A percentile compares a stretch with the other conserved stretches of the same genome.
phyloP scores from a whole-genome alignment of 108 stramenopile species.

The Aureococcus anophagefferens region DNA sequence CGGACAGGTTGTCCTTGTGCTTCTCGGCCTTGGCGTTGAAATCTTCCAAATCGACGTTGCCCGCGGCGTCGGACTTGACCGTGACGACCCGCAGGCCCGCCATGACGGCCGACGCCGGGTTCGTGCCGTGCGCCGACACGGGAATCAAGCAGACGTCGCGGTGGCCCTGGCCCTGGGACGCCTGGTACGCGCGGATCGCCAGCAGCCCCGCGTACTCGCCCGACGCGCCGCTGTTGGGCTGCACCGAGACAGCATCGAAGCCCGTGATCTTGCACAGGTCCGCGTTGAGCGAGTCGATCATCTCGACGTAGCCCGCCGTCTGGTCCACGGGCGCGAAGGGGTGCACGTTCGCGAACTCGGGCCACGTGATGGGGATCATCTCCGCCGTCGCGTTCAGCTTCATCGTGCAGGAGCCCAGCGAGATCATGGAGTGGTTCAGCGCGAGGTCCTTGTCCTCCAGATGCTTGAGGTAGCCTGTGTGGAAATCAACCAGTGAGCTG shows the following conservation, averaged over 20 bases:
- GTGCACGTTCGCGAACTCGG: conserved; percentile 87
- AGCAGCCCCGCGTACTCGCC: conserved; percentile 96
- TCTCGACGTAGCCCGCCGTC: conserved; percentile 79
- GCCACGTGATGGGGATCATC: conserved; percentile 99
- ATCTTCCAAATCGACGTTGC: conserved; percentile 87
- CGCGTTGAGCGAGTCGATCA: conserved; percentile 82
- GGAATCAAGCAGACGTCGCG: conserved; percentile 96
- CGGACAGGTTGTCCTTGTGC: conserved; percentile 79
- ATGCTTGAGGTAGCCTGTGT: conserved; percentile 88
- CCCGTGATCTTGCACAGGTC: conserved; percentile 95
- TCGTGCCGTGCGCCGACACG: conserved; percentile 96
- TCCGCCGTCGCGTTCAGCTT: conserved; percentile 95
- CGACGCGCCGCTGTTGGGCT: conserved; percentile 95
- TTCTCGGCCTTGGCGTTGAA: conserved; percentile 77
- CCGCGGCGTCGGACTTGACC: conserved; percentile 81
- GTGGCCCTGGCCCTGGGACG: conserved; percentile 67
- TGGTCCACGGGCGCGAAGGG: conserved; percentile 94
- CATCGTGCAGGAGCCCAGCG: conserved; percentile 98
- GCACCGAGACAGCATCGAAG: conserved; percentile 92
- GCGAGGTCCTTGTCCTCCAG: conserved; percentile 93
- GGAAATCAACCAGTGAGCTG: too few relatives aligned
- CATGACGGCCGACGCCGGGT: conserved; percentile 93
- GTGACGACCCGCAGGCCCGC: conserved; percentile 93
- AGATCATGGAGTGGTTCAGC: conserved; percentile 96
- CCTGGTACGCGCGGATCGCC: conserved; percentile 80